phyloP scores from a whole-genome alignment of 2,329 filamentous ascomycete genomes.

The Aspergillus sp. region DNA sequence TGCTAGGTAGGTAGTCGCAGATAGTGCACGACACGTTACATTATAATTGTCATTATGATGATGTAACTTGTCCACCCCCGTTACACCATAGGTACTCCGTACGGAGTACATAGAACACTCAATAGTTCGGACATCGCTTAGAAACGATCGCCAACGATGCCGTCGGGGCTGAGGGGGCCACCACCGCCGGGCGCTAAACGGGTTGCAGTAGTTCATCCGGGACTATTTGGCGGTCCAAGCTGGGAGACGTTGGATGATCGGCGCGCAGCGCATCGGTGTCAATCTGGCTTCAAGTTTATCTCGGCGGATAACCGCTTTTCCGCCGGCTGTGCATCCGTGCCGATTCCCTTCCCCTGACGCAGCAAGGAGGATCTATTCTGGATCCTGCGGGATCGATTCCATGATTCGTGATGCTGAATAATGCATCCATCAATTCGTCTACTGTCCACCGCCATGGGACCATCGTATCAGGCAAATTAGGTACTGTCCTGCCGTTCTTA shows the following conservation, averaged over 20 bases:
- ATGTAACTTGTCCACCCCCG: no score
- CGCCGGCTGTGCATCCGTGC: neutral
- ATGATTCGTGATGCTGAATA: no score
- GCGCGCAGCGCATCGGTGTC: slow-evolving; percentile 18
- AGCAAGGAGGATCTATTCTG: no score
- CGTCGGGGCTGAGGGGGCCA: neutral
- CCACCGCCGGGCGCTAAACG: slow-evolving; percentile 17
- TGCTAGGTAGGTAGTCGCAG: no score
- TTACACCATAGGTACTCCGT: no score
- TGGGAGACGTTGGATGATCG: slow-evolving; percentile 24
- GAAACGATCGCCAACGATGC: neutral
- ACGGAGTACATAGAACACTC: no score
- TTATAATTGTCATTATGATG: no score
- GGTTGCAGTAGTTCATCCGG: slow-evolving; percentile 23
- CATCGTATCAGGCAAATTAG: neutral
- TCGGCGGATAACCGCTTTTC: slow-evolving; percentile 4
- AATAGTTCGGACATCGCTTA: no score
- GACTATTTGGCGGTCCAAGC: slow-evolving; percentile 22
- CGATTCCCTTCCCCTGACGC: neutral
- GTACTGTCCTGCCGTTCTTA: no score
- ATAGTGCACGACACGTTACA: no score
- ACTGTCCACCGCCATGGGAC: neutral
- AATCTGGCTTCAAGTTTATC: slow-evolving; percentile 15
- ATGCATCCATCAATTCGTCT: no score
- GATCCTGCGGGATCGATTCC: no score